These are phyloP conservation scores for Myriosclerotinia duriaeana DNA, from an alignment of 2,329 filamentous ascomycete genomes.

Conservation along the genomic window DNA sequence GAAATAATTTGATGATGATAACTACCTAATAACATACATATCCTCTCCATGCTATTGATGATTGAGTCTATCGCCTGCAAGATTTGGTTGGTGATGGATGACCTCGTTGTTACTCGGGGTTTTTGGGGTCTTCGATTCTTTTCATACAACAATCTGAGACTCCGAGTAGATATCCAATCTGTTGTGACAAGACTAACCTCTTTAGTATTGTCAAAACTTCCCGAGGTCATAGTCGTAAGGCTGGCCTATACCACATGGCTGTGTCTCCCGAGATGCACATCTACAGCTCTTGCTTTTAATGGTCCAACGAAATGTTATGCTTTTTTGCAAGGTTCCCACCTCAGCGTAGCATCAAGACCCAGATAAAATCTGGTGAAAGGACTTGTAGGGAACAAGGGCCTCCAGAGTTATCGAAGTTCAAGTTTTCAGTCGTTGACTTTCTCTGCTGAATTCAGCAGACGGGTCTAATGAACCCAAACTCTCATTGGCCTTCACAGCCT, in stretches of 20 bases:
- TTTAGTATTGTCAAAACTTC: no score
- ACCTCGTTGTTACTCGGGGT: neutral
- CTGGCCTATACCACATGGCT: neutral
- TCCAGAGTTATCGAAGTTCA: neutral
- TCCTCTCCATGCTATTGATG: neutral
- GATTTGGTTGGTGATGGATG: neutral
- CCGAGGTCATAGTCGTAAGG: neutral
- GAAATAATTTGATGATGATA: neutral
- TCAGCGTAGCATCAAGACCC: neutral
- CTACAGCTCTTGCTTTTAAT: neutral
- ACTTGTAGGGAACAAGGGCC: neutral
- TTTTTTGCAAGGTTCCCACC: neutral
- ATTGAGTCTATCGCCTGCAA: neutral
- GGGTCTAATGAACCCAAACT: neutral
- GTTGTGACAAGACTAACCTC: neutral
- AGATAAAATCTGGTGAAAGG: neutral
- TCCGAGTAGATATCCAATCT: neutral
- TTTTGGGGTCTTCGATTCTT: neutral
- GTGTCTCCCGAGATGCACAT: neutral
- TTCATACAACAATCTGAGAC: neutral
- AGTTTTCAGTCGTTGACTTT: neutral
- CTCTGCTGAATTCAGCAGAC: neutral
- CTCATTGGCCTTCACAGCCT: neutral
- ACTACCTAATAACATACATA: neutral
- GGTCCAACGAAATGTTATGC: neutral